These are phyloP conservation scores for Ogataea henricii DNA, from an alignment of 805 yeast species.

Conservation along the genomic window DNA sequence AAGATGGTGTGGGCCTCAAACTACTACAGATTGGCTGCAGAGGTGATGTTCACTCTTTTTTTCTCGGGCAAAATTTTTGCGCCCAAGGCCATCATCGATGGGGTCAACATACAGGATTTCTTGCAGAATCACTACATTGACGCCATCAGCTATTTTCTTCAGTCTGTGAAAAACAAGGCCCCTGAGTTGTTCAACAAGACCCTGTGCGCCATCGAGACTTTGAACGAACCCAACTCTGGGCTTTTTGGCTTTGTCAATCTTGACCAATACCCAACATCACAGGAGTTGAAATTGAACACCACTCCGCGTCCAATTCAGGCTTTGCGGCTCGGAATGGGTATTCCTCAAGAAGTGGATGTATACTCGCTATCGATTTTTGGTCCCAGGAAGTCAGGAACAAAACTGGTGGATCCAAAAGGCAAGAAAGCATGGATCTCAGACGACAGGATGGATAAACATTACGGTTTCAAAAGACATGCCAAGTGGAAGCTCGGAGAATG, in stretches of 20 bases:
- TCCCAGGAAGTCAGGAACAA: slow-evolving; percentile 63
- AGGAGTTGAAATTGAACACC: slow-evolving; percentile 73
- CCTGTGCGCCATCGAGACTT: slow-evolving; percentile 77
- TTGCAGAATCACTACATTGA: slow-evolving; percentile 63
- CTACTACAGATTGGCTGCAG: slow-evolving; percentile 71
- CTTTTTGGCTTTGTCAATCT: slow-evolving; percentile 65
- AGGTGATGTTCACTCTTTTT: slow-evolving; percentile 83
- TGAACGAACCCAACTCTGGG: slow-evolving; percentile 87
- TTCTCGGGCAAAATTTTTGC: slow-evolving; percentile 77
- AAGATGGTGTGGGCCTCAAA: slow-evolving; percentile 95
- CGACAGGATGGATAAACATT: slow-evolving; percentile 57
- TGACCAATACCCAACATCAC: slow-evolving; percentile 53
- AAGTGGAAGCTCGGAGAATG: slow-evolving; percentile 76
- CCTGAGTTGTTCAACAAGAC: slow-evolving; percentile 49
- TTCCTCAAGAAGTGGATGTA: slow-evolving; percentile 63
- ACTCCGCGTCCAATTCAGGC: slow-evolving; percentile 82
- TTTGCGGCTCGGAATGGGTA: slow-evolving; percentile 77
- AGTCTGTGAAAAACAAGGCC: slow-evolving; percentile 39
- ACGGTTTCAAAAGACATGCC: slow-evolving; percentile 67
- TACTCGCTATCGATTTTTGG: slow-evolving; percentile 77
- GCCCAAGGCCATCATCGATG: slow-evolving; percentile 73
- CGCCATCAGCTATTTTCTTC: slow-evolving; percentile 52
- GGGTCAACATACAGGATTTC: slow-evolving; percentile 73
- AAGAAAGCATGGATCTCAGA: slow-evolving; percentile 65
- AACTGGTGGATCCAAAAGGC: slow-evolving; percentile 66